phyloP scores from a whole-genome alignment of 306 rosid genomes.

The Castanea mollissima region DNA sequence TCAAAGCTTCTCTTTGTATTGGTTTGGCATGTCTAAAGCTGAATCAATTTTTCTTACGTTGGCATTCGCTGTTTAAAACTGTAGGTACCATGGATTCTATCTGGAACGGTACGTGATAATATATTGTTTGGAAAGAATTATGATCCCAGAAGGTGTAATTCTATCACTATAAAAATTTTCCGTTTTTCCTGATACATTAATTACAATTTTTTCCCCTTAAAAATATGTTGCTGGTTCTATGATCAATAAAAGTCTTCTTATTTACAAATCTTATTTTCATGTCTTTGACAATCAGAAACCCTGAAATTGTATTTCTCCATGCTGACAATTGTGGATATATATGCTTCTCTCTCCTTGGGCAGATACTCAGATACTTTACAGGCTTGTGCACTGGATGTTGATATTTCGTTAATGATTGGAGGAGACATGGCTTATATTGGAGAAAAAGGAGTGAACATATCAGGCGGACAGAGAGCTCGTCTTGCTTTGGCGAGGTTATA shows the following conservation, averaged over 20 bases:
- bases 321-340: conserved; percentile 6
- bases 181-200: not conserved
- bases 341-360: conserved; percentile 29
- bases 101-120: conserved; percentile 91
- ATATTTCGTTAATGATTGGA: conserved; percentile 82
- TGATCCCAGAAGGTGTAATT: conserved; percentile 60
- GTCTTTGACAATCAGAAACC: conserved; percentile 2
- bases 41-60: conserved; percentile 21
- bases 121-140: conserved; percentile 77
- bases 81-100: conserved; percentile 93
- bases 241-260: not conserved
- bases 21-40: conserved; percentile 3
- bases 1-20: conserved; percentile 16
- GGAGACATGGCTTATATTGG: conserved; percentile 93
- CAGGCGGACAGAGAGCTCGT: conserved; percentile 98
- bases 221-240: not conserved
- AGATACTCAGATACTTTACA: conserved; percentile 72
- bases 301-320: conserved; percentile 8
- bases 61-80: conserved; percentile 23
- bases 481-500: conserved; percentile 91
- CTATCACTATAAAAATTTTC: conserved; percentile 1
- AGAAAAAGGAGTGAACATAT: conserved; percentile 84
- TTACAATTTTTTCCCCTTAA: not conserved
- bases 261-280: not conserved
- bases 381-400: conserved; percentile 82